Evolutionary conservation across 768 basidiomycete genomes (phyloP).

Genomic region (Naematelia encephala): DNA sequence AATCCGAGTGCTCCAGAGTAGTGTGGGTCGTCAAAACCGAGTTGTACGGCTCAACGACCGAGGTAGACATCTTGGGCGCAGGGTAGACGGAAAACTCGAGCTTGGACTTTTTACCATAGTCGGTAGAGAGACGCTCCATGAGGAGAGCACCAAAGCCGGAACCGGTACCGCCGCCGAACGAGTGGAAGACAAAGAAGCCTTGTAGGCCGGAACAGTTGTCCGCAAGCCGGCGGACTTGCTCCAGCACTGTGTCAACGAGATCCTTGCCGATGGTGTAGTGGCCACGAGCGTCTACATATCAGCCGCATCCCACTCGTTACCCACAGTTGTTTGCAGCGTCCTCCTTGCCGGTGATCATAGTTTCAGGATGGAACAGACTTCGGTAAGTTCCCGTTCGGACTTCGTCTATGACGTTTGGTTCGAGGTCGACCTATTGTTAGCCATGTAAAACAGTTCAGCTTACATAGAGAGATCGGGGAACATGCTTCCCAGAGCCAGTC

Average conservation of each 20-base stretch:
- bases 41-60: constrained; percentile 99
- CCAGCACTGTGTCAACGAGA: constrained; percentile 93
- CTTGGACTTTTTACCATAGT: constrained; percentile 99
- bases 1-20: constrained; percentile 99
- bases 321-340: constrained; percentile 99
- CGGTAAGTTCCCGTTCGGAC: constrained; percentile 93
- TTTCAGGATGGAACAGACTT: constrained; percentile 96
- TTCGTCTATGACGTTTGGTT: constrained; percentile 97
- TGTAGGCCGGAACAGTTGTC: constrained; percentile 98
- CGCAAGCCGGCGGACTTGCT: constrained; percentile 91
- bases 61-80: constrained; percentile 87
- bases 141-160: constrained; percentile 98
- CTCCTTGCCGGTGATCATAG: constrained; percentile 96
- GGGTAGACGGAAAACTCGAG: constrained; percentile 98
- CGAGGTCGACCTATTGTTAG: constrained; percentile 53
- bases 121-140: constrained; percentile 91
- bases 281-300: constrained; percentile 81
- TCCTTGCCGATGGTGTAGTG: constrained; percentile 99
- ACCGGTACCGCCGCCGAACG: constrained; percentile 98
- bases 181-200: constrained; percentile 99
- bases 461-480: constrained; percentile 94
- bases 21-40: constrained; percentile 93
- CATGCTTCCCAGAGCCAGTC: constrained; percentile 94
- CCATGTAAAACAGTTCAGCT: constrained; percentile 8
- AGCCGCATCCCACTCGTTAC: background rate